Evolutionary conservation across 768 basidiomycete species (phyloP).

Genomic region (Collybia sp.): DNA sequence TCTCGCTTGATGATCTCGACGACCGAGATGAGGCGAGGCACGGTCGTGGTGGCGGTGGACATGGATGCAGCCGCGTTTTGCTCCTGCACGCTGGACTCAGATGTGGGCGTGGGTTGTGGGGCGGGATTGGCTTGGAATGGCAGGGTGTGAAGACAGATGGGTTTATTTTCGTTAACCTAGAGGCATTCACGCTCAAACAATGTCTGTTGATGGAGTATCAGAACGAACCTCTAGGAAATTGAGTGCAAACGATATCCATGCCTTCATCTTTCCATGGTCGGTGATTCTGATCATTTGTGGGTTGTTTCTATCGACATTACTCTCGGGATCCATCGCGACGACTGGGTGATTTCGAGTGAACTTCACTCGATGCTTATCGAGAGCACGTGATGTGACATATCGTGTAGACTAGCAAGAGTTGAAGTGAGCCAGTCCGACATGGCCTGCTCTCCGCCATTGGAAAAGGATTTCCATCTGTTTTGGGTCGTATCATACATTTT

Average conservation of each 20-base stretch:
- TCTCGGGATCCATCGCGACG: not conserved
- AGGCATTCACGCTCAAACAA: not conserved
- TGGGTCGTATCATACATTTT: too few relatives aligned
- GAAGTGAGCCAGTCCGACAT: too few relatives aligned
- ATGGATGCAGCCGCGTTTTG: slow-evolving; percentile 10
- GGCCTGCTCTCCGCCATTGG: too few relatives aligned
- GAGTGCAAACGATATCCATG: slow-evolving; percentile 50
- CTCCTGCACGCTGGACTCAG: slow-evolving; percentile 3
- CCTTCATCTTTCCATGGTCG: slow-evolving; percentile 46
- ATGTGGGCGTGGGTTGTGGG: slow-evolving; percentile 1
- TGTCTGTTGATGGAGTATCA: not conserved
- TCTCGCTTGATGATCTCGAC: slow-evolving; percentile 86
- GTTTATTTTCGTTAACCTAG: slow-evolving; percentile 43
- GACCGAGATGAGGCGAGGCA: slow-evolving; percentile 69
- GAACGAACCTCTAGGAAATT: slow-evolving; percentile 45
- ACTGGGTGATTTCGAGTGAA: too few relatives aligned
- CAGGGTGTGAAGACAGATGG: slow-evolving; percentile 57
- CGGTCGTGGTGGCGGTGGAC: slow-evolving; percentile 30
- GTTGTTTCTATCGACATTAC: not conserved
- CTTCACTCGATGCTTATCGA: too few relatives aligned
- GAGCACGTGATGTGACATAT: too few relatives aligned
- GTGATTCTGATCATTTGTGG: slow-evolving; percentile 47
- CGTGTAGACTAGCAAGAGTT: too few relatives aligned
- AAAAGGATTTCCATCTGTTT: too few relatives aligned
- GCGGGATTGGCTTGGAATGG: slow-evolving; percentile 27